Evolutionary conservation across 1,284 basidiomycete species (phyloP).

Genomic region (Sphaerobolus stellatus): DNA sequence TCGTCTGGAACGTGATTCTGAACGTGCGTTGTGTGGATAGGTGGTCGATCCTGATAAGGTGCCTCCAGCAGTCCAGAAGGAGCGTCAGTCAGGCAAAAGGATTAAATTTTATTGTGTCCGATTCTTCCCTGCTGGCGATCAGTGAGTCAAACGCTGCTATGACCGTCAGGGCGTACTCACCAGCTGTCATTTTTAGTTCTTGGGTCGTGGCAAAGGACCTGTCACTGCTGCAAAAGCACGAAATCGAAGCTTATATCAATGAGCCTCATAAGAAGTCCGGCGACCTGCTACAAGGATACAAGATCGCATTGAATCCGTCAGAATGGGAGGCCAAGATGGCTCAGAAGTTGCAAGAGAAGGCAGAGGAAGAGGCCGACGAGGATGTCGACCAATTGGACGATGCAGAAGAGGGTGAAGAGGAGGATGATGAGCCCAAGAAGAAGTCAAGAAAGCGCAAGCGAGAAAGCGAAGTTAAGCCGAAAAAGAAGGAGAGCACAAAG

Average conservation of each 20-base stretch:
- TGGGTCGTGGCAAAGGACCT: conserved; percentile 87
- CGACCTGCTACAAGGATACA: conserved; percentile 79
- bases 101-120: conserved; percentile 71
- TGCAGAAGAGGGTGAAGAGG: conserved; percentile 53
- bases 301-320: conserved; percentile 77
- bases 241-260: conserved; percentile 82
- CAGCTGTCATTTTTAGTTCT: conserved; percentile 51
- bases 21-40: conserved; percentile 45
- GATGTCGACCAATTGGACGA: conserved; percentile 70
- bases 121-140: conserved; percentile 91
- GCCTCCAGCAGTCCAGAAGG: conserved; percentile 58
- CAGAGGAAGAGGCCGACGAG: conserved; percentile 55
- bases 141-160: too few relatives aligned
- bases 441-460: conserved; percentile 50
- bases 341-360: conserved; percentile 46
- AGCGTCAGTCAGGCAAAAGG: conserved; percentile 65
- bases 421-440: conserved; percentile 49
- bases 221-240: conserved; percentile 71
- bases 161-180: too few relatives aligned
- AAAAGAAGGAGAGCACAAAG: conserved; percentile 48
- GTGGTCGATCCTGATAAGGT: conserved; percentile 72
- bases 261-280: conserved; percentile 73
- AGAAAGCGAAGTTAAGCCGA: conserved; percentile 44
- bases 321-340: conserved; percentile 61
- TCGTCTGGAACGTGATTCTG: too few relatives aligned